phyloP scores from a whole-genome alignment of 192 early-diverging fungal genomes.

The Spizellomyces sp. region DNA sequence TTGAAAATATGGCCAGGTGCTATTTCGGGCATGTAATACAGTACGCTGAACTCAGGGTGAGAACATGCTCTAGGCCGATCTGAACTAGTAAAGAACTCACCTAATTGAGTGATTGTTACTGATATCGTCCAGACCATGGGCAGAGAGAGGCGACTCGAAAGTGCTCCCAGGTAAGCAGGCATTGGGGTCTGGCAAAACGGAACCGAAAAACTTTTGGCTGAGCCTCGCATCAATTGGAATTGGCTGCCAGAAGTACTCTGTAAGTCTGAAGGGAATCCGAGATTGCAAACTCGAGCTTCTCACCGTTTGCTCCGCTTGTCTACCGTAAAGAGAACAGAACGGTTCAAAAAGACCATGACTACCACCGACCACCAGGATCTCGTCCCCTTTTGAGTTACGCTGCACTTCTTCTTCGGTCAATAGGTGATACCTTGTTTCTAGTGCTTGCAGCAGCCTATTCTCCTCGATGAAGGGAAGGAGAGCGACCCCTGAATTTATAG shows the following conservation, averaged over 20 bases:
- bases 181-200: conserved; percentile 44
- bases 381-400: conserved; percentile 47
- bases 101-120: conserved; percentile 36
- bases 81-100: too few species aligned
- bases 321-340: conserved; percentile 45
- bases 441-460: conserved; percentile 77
- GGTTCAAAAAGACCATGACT: conserved; percentile 41
- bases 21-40: conserved; percentile 50
- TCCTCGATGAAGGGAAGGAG: conserved; percentile 96
- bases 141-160: conserved; percentile 47
- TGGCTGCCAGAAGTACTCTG: conserved; percentile 6
- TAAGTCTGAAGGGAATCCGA: background rate
- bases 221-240: conserved; percentile 37
- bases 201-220: conserved; percentile 37
- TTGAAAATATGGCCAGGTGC: conserved; percentile 33
- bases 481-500: conserved; percentile 59
- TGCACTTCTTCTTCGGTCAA: conserved; percentile 48
- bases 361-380: conserved; percentile 42
- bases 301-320: conserved; percentile 12
- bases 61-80: too few species aligned
- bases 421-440: conserved; percentile 55
- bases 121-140: conserved; percentile 42
- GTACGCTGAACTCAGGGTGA: conserved; percentile 8
- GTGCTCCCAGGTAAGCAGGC: conserved; percentile 51
- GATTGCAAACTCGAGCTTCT: background rate